Conservation (phyloP, 805 yeast species). For the Pichia occidentalis region DNA sequence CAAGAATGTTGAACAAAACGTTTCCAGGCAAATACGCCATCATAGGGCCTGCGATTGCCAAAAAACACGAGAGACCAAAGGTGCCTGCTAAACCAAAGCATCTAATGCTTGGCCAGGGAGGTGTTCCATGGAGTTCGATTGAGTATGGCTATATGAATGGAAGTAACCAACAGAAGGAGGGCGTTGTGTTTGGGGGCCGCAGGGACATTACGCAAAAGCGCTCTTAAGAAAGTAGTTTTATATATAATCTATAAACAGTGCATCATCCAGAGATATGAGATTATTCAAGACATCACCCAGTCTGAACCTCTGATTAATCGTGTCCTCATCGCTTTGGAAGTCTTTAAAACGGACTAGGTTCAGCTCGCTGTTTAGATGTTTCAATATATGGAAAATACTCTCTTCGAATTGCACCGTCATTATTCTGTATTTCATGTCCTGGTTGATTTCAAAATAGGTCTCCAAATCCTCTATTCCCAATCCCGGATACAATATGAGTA, state of each 20-base stretch:
- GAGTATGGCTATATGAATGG: constrained; percentile 60
- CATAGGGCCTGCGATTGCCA: constrained; percentile 52
- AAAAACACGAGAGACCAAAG: constrained; percentile 41
- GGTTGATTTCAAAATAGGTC: constrained; percentile 18
- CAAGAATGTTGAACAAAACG: constrained; percentile 57
- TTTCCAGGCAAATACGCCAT: constrained; percentile 41
- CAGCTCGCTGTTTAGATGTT: constrained; percentile 34
- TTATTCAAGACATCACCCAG: constrained; percentile 22
- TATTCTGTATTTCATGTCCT: constrained; percentile 26
- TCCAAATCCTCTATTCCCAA: constrained; percentile 16
- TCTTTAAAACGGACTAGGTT: constrained; percentile 23
- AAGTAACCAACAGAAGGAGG: constrained; percentile 47
- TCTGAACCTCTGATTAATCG: constrained; percentile 20
- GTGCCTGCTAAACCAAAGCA: constrained; percentile 51
- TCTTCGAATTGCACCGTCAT: constrained; percentile 41
- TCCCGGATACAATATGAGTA: constrained; percentile 25
- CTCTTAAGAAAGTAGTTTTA: constrained; percentile 9
- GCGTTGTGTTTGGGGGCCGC: constrained; percentile 46
- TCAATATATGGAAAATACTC: constrained; percentile 51
- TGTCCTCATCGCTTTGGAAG: constrained; percentile 12
- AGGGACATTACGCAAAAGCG: constrained; percentile 35
- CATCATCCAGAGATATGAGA: constrained; percentile 10
- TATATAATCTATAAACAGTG: constrained; percentile 2
- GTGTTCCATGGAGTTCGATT: constrained; percentile 44
- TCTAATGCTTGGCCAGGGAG: constrained; percentile 29